phyloP scores from a whole-genome alignment of 139 green algal species.

The Chlorella sp. region DNA sequence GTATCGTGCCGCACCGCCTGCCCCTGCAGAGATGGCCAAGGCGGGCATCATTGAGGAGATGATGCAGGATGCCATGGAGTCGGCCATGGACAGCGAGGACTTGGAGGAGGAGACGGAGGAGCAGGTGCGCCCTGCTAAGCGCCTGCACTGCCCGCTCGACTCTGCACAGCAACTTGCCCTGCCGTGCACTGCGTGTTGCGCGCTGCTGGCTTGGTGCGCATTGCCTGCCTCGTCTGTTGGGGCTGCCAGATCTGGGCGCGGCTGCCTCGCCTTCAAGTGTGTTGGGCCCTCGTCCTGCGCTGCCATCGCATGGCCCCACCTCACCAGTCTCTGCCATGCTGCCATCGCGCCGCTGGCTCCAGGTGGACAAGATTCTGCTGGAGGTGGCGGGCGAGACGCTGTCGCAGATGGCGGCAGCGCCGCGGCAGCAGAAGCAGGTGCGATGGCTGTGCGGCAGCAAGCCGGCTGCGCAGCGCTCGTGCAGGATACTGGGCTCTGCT shows the following conservation, averaged over 20 bases:
- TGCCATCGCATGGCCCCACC: not conserved
- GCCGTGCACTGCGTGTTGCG: not conserved
- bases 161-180: no score
- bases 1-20: no score
- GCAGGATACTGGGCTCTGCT: no score
- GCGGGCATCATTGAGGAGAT: constrained; percentile 94
- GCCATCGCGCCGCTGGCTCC: constrained; percentile 6
- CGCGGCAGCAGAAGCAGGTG: constrained; percentile 33
- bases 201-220: no score
- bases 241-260: no score
- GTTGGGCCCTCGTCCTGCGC: not conserved
- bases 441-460: not conserved
- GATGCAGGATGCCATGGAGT: constrained; percentile 82
- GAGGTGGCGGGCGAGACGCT: constrained; percentile 67
- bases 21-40: constrained; percentile 85
- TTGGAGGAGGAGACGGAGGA: constrained; percentile 83
- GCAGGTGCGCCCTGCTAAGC: constrained; percentile 42
- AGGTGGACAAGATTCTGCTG: constrained; percentile 74
- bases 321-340: not conserved
- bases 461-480: not conserved
- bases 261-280: no score
- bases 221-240: no score
- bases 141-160: not conserved
- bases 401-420: constrained; percentile 50
- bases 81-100: constrained; percentile 70